Base-by-base conservation (phyloP, 2,329 filamentous ascomycete genomes). In the Penicillium sp. region DNA sequence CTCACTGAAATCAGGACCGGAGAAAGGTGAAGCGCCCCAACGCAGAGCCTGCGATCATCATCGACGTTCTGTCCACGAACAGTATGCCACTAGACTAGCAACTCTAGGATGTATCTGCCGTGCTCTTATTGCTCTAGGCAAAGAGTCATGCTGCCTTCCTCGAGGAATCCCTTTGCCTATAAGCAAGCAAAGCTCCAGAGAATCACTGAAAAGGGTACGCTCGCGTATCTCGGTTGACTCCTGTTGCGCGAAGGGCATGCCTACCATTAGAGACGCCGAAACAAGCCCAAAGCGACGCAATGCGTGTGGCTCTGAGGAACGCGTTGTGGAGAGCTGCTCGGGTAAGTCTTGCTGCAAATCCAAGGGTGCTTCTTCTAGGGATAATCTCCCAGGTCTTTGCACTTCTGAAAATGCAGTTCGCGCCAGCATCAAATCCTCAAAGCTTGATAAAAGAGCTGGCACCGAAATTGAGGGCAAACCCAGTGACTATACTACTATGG, bases 91-190 rank as follows among this genome's bases (percentile, higher is more conserved):
- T 2, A 78, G 62, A 14, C 74, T 84, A 1, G 66, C 77, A 43
- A 76, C 80, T 4, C 66, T 84, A 1, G 81, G 81, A 3, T 84
- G 81, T 63, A 79, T 84, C 57, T 84, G 82, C 55, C 77, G 81
- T 18, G 75, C 79, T 20, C 74, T 84, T 15, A 56, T 83, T 26
- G 77, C 80, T 8, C 71, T 82, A 18, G 81, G 81, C 0, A 73
- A 81, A 53, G 79, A 83, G 58, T 75, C 80, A 0, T 83, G 81
- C 69, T 84, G 81, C 52, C 61, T 67, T 22, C 62, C 65, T 22
- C 65, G 56, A 14, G 66, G 31, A 11, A 51, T 48, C 18, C 46
- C 12, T 15, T 51, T 51, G 18, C 25, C 35, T 6, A 2, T n/a
- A 5, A 41, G 37, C 4, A 20, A 8, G 8, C 37, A 15, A 8